A percentile compares a stretch with the other conserved stretches of the same genome.
phyloP scores from a whole-genome alignment of 2,329 filamentous ascomycete genomes.

The Calonectria fujianensis region DNA sequence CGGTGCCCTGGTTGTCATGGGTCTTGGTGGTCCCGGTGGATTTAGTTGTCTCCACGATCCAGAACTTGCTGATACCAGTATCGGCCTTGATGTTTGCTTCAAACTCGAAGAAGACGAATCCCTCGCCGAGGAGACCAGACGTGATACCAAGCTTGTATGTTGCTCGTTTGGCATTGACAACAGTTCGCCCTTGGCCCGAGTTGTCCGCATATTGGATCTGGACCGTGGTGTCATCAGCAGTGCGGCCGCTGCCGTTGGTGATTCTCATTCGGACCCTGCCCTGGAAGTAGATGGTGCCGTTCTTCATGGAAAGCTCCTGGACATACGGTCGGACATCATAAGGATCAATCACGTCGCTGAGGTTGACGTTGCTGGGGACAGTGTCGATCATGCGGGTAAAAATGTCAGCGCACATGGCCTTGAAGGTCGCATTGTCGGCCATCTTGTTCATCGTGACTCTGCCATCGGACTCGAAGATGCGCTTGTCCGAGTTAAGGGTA shows the following conservation, averaged over 20 bases:
- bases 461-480: conserved; percentile 66
- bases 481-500: conserved; percentile 63
- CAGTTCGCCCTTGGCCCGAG: conserved; percentile 1
- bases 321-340: conserved; percentile 58
- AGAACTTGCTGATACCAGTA: conserved; percentile 32
- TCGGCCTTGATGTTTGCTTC: conserved; percentile 22
- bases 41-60: conserved; percentile 13
- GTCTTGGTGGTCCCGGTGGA: conserved; percentile 14
- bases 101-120: conserved; percentile 21
- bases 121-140: neutral
- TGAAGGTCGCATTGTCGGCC: conserved; percentile 61
- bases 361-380: conserved; percentile 54
- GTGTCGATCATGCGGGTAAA: conserved; percentile 59
- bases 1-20: conserved; percentile 29
- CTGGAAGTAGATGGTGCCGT: conserved; percentile 9
- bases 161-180: conserved; percentile 4
- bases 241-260: neutral
- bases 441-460: conserved; percentile 62
- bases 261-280: conserved; percentile 15
- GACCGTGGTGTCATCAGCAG: neutral
- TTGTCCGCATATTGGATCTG: conserved; percentile 18
- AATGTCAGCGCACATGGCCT: conserved; percentile 55
- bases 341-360: conserved; percentile 55
- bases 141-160: neutral
- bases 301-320: conserved; percentile 21